Evolutionary conservation across 768 basidiomycete genomes (phyloP), one percentile per base, ranked within the genome.

Genomic region (Dacryopinax primogenitus): DNA sequence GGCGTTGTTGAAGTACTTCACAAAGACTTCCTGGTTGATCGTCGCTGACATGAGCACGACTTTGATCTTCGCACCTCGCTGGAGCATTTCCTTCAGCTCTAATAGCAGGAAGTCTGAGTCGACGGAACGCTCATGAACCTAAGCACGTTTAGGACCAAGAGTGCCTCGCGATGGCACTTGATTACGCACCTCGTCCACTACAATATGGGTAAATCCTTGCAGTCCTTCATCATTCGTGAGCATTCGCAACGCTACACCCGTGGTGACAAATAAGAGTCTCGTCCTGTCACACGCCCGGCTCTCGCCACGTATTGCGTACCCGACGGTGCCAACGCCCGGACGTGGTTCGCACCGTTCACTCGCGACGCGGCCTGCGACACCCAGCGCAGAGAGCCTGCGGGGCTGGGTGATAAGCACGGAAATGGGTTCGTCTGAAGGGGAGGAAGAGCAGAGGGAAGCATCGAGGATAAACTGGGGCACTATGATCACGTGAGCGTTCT

Each of bases 41-140:
- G 94, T 97, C 3, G 94, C 94, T 33, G 89, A 92, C 92, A 96
- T 96, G 51, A 95, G 80, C 23, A 94, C 76, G 23, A 97, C 80
- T 72, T 89, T 93, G 69, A 96, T 80, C 1, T 73, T 81, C 23
- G 78, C 75, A 70, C 91, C 86, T 21, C 73, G 78, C 67, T 77
- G 77, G 47, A 95, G 74, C 15, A 96, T 76, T 69, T 91, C 87
- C 66, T 86, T 84, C 28, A 96, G 77, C 72, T 94, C 86, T 3
- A 95, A 81, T 1, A 97, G 79, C 45, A 97, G 77, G 69, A 97
- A 86, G 73, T 97, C 94, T 23, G 89, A 85, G 70, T 95, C 93
- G 6, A 95, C 84, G 12, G 89, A 90, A 28, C 93, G 84, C 75
- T 97, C 93, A 71, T 97, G 93, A 9, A 91, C 88, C 88, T 92